Evolutionary conservation across 306 rosid species (phyloP), one percentile per base, ranked within the genome.

Genomic region (Trifolium fragiferum): DNA sequence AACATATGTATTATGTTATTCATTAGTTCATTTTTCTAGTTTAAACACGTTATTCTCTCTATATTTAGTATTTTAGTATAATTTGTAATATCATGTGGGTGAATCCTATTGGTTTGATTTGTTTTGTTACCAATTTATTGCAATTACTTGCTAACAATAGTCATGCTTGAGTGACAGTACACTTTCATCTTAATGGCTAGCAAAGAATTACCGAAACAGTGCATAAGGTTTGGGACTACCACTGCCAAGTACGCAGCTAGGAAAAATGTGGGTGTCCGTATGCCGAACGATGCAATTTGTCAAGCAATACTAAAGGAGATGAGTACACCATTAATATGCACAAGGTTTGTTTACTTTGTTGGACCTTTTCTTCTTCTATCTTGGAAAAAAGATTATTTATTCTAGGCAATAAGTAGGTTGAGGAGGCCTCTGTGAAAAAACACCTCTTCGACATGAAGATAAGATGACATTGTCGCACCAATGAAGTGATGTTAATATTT

Each of bases 171-270:
- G 46, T 77, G 68, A 83, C 92, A 93, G 97, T 93, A 93, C 82
- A 93, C 98, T 53, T 93, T 93, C 86, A 88, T 93, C 87, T 68
- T 93, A 78, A 83, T 88, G 74, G 98, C 98, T 66, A 93, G 91
- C 86, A 93, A 93, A 82, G 93, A 81, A 66, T 81, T 93, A 66
- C 98, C 98, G 1, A 93, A 91, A 76, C 94, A 86, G 69, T 93
- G 97, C 79, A 84, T 87, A 81, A 86, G 91, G 85, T 88, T 68
- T 72, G 96, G 94, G 73, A 91, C 92, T 13, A 62, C 90, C 27
- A 11, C 86, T 70, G 87, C 96, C 68, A 93, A 88, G 82, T 89
- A 80, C 74, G 84, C 92, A 30, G 57, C 84, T 30, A 84, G 96
- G 74, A 93, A 89, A 86, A 86, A 87, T 49, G 98, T 91, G 40